These are phyloP conservation scores for Collybia sordida DNA, from an alignment of 768 basidiomycete genomes.

Conservation along the genomic window DNA sequence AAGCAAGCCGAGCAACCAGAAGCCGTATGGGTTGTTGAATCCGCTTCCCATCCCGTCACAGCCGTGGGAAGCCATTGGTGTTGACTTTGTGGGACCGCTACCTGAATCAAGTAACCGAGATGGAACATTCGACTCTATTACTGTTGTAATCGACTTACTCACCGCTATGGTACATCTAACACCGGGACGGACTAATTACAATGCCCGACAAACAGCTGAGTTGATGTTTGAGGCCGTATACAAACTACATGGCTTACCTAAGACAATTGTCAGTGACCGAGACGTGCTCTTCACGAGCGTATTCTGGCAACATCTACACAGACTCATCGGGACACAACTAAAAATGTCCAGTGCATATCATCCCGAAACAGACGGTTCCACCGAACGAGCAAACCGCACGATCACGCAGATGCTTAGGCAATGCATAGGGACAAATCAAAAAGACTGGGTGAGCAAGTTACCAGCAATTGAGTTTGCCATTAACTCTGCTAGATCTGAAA, in stretches of 20 bases:
- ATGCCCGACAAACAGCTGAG: conserved; percentile 16
- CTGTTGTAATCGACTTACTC: conserved; percentile 18
- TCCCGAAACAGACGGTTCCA: conserved; percentile 20
- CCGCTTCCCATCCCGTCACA: neutral
- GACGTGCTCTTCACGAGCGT: conserved; percentile 14
- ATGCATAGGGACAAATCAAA: conserved; percentile 19
- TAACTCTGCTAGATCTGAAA: conserved; percentile 29
- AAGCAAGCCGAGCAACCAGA: neutral
- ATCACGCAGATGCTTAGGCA: conserved; percentile 26
- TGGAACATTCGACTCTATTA: conserved; percentile 17
- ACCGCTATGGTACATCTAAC: conserved; percentile 16
- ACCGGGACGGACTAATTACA: conserved; percentile 12
- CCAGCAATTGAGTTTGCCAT: conserved; percentile 36
- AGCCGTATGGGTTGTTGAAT: neutral
- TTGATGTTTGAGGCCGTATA: conserved; percentile 21
- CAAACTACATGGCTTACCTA: conserved; percentile 27
- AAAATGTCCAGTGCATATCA: conserved; percentile 28
- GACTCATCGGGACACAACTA: conserved; percentile 13
- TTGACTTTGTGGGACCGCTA: neutral
- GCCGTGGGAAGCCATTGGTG: neutral
- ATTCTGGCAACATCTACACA: conserved; percentile 13
- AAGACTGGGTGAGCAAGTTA: conserved; percentile 26
- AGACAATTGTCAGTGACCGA: conserved; percentile 18
- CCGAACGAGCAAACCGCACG: conserved; percentile 29
- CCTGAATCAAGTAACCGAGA: neutral